Conservation (phyloP, 306 rosid genomes). For the Oxytropis ochrocephala region DNA sequence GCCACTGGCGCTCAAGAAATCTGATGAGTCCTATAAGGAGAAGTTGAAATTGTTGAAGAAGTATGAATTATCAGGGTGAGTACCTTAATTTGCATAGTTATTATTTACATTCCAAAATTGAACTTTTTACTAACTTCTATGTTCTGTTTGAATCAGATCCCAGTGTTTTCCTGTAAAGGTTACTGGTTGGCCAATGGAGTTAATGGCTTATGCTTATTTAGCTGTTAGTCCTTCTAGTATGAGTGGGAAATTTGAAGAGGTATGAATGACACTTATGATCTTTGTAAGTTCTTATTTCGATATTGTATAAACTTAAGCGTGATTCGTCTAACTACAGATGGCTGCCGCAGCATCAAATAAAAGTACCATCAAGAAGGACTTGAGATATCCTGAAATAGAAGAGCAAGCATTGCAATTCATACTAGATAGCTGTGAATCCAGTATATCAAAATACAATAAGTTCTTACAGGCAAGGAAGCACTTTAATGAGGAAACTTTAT, state of each 20-base stretch:
- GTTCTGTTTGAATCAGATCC: constrained; percentile 42
- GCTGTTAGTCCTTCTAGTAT: constrained; percentile 83
- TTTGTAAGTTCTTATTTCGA: not conserved
- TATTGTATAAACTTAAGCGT: constrained; percentile 10
- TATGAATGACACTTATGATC: constrained; percentile 22
- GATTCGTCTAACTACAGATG: constrained; percentile 54
- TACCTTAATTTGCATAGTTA: not conserved
- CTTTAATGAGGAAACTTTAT: not conserved
- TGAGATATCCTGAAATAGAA: constrained; percentile 73
- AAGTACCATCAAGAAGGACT: constrained; percentile 50
- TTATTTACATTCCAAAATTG: not conserved
- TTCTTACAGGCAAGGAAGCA: constrained; percentile 63
- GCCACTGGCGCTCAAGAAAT: constrained; percentile 59
- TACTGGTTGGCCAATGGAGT: constrained; percentile 91
- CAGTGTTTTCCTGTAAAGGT: constrained; percentile 81
- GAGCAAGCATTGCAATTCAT: constrained; percentile 82
- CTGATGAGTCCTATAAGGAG: constrained; percentile 65
- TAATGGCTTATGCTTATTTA: constrained; percentile 91
- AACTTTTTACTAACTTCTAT: not conserved
- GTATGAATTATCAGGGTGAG: constrained; percentile 68
- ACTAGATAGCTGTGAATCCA: constrained; percentile 78
- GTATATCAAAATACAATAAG: constrained; percentile 80
- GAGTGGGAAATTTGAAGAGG: constrained; percentile 79
- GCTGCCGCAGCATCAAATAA: constrained; percentile 82
- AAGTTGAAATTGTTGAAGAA: constrained; percentile 64